phyloP scores from a whole-genome alignment of 2,329 filamentous ascomycete species.

The Exutisphaerella laricina region DNA sequence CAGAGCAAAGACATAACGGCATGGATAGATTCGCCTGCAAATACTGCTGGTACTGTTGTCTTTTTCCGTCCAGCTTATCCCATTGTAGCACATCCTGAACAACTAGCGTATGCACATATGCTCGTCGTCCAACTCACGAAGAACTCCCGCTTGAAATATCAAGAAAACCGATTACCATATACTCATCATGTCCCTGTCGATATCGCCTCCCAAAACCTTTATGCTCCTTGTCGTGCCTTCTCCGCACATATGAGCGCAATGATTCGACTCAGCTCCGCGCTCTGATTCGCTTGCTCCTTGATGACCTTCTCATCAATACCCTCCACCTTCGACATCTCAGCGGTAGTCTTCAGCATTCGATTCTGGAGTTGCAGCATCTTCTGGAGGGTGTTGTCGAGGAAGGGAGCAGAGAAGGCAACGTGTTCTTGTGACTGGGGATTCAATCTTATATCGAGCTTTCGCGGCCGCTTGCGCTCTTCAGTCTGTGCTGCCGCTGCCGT shows the following conservation, averaged over 20 bases:
- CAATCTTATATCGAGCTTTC: constrained; percentile 48
- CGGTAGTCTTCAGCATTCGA: constrained; percentile 45
- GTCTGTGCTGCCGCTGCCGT: constrained; percentile 19
- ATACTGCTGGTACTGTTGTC: too few species aligned
- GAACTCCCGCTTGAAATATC: not conserved
- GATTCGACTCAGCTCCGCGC: constrained; percentile 45
- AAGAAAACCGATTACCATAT: not conserved
- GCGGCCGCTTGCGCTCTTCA: constrained; percentile 39
- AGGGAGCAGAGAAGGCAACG: constrained; percentile 48
- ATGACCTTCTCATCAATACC: constrained; percentile 44
- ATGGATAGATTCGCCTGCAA: too few species aligned
- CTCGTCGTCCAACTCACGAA: not conserved
- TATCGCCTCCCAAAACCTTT: constrained; percentile 1
- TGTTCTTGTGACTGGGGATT: constrained; percentile 34
- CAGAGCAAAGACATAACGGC: too few species aligned
- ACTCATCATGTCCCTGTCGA: not conserved
- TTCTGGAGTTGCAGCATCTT: constrained; percentile 48
- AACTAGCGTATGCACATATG: constrained; percentile 7
- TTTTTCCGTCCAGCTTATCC: too few species aligned
- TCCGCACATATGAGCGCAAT: constrained; percentile 49
- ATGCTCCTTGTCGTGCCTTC: constrained; percentile 46
- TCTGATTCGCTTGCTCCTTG: constrained; percentile 47
- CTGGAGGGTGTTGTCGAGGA: constrained; percentile 48
- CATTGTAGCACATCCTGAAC: constrained; percentile 1
- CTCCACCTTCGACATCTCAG: constrained; percentile 42